phyloP scores from a whole-genome alignment of 306 rosid genomes.

The Quercus cerris region DNA sequence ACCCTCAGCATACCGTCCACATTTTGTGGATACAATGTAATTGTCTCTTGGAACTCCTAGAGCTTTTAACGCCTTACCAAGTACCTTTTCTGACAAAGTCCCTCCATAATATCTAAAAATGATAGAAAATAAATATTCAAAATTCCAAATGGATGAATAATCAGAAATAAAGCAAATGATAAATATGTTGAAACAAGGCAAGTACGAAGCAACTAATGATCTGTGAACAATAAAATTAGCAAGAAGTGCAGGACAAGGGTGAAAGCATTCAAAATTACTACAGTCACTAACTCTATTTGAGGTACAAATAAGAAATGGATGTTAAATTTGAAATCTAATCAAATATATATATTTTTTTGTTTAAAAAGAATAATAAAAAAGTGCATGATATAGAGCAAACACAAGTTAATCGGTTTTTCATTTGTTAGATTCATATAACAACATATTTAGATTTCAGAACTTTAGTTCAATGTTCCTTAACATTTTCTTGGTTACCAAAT shows the following conservation, averaged over 20 bases:
- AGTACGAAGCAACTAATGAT: neutral
- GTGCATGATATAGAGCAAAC: neutral
- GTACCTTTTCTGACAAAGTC: constrained; percentile 73
- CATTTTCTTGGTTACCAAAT: too few species aligned
- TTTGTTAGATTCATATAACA: neutral
- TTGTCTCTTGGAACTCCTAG: constrained; percentile 64
- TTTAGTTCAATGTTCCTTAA: neutral
- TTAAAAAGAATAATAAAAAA: neutral
- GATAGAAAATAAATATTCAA: neutral
- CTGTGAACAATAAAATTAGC: neutral
- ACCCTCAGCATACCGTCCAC: constrained; percentile 80
- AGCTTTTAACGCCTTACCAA: constrained; percentile 80
- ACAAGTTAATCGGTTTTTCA: neutral
- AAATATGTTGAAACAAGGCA: neutral
- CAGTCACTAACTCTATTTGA: neutral
- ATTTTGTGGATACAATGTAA: constrained; percentile 82
- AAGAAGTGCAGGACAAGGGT: neutral
- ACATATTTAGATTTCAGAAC: neutral
- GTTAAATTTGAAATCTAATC: neutral
- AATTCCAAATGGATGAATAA: neutral
- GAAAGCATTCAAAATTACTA: neutral
- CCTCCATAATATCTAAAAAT: constrained; percentile 72
- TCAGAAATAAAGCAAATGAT: neutral
- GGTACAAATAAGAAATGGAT: neutral
- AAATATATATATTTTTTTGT: neutral